phyloP scores from a whole-genome alignment of 2,329 filamentous ascomycete genomes.

The Aspergillus japonicus region DNA sequence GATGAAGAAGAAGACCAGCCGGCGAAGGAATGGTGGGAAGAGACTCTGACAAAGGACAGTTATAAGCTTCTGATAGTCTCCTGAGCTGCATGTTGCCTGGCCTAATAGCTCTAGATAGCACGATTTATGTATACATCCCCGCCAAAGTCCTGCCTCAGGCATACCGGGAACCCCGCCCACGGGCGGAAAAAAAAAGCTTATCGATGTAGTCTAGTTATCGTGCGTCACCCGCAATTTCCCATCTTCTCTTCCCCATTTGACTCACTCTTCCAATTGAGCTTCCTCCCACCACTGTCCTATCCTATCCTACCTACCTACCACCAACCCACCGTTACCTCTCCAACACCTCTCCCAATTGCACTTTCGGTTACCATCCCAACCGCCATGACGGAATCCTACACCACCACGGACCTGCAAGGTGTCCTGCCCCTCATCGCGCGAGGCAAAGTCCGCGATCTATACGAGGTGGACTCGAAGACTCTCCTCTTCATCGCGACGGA shows the following conservation, averaged over 20 bases:
- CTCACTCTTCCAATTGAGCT: not conserved
- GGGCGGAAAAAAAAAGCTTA: not conserved
- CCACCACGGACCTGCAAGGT: slow-evolving; percentile 44
- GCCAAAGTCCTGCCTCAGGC: not conserved
- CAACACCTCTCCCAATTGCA: not conserved
- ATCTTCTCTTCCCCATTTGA: not conserved
- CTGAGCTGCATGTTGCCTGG: too few relatives aligned
- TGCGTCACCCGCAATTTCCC: not conserved
- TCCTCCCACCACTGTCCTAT: not conserved
- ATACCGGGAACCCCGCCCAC: not conserved
- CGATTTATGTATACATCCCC: too few relatives aligned
- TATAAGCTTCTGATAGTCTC: too few relatives aligned
- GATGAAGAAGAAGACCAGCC: not conserved
- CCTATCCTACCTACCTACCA: too few relatives aligned
- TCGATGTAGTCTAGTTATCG: not conserved
- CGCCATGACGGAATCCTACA: slow-evolving; percentile 41
- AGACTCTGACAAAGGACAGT: too few relatives aligned
- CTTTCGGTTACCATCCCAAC: not conserved
- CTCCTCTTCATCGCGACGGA: slow-evolving; percentile 84
- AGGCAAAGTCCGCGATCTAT: slow-evolving; percentile 81
- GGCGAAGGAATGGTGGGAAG: not conserved
- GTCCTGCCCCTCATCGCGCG: slow-evolving; percentile 54
- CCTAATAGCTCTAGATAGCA: too few relatives aligned
- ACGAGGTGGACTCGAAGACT: slow-evolving; percentile 65
- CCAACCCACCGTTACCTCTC: not conserved